Evolutionary conservation across 306 rosid genomes (phyloP).

Genomic region (Chamaecrista fasciculata): DNA sequence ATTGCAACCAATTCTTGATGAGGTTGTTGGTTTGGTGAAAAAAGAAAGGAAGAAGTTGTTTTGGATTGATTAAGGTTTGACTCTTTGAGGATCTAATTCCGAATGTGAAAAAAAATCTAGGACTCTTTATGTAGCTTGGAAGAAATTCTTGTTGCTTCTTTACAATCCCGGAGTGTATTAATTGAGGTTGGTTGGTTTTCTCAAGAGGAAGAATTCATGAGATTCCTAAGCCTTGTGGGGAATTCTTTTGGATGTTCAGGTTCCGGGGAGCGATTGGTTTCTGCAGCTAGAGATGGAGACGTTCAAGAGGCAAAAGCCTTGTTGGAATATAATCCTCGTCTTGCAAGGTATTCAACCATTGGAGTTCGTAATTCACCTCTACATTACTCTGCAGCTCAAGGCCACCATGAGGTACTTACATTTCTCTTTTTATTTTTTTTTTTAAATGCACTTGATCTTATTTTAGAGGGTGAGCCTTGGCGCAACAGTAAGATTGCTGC

Average conservation of each 20-base stretch:
- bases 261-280: slow-evolving; percentile 91
- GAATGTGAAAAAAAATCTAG: too few species aligned
- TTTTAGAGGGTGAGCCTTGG: too few species aligned
- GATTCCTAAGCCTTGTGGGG: slow-evolving; percentile 71
- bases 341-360: slow-evolving; percentile 87
- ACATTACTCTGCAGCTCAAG: slow-evolving; percentile 98
- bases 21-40: slow-evolving; percentile 47
- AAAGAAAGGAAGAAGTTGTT: slow-evolving; percentile 21
- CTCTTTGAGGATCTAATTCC: slow-evolving; percentile 29
- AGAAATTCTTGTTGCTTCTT: slow-evolving; percentile 1
- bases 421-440: background rate
- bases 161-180: background rate
- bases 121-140: slow-evolving; percentile 15
- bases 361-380: slow-evolving; percentile 97
- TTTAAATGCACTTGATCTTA: too few species aligned
- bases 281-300: slow-evolving; percentile 99
- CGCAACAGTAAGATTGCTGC: too few species aligned
- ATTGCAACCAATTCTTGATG: slow-evolving; percentile 47
- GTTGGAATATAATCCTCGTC: slow-evolving; percentile 87
- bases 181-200: slow-evolving; percentile 20
- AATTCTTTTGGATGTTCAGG: slow-evolving; percentile 98
- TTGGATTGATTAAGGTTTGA: slow-evolving; percentile 40
- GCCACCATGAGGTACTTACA: slow-evolving; percentile 91
- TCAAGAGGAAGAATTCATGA: slow-evolving; percentile 53
- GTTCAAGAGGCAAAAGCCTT: slow-evolving; percentile 95